Conservation (phyloP, 192 early-diverging fungal genomes). For the Coemansia sp. region DNA sequence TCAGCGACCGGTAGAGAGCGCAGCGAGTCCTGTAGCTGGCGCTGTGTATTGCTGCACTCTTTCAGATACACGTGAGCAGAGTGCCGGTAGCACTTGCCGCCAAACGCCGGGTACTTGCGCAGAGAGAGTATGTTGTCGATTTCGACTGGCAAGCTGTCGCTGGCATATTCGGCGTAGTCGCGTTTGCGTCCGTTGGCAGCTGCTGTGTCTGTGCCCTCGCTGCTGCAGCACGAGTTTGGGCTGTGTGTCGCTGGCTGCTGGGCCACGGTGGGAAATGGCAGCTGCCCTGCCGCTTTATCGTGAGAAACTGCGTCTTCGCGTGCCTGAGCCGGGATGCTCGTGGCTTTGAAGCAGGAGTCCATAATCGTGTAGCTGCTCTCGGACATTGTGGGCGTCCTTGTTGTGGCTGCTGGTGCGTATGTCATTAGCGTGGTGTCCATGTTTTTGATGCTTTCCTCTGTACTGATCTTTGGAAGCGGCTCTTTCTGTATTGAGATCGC, state of each 20-base stretch:
- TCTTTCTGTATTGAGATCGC: no score
- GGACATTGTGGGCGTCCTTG: background rate
- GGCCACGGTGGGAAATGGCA: background rate
- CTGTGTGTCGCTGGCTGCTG: background rate
- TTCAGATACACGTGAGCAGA: constrained; percentile 50
- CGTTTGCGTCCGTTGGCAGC: constrained; percentile 37
- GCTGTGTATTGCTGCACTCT: constrained; percentile 39
- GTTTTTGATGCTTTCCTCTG: background rate
- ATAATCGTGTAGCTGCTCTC: constrained; percentile 4
- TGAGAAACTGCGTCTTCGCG: constrained; percentile 17
- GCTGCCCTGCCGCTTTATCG: background rate
- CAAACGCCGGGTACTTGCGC: constrained; percentile 47
- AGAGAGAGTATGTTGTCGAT: constrained; percentile 24
- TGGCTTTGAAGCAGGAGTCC: no score
- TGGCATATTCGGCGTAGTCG: constrained; percentile 25
- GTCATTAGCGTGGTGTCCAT: constrained; percentile 1
- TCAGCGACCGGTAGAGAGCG: constrained; percentile 58
- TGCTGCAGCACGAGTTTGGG: constrained; percentile 5
- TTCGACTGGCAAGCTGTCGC: constrained; percentile 10
- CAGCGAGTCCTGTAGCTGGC: constrained; percentile 58
- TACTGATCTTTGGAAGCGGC: no score
- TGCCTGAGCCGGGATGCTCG: constrained; percentile 1
- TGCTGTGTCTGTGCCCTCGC: background rate
- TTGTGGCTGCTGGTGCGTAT: background rate
- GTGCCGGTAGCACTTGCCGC: constrained; percentile 57